A percentile compares a stretch with the other conserved stretches of the same genome.
These are phyloP conservation scores for Colletotrichum horii DNA, from an alignment of 2,329 filamentous ascomycete genomes.

Conservation along the genomic window DNA sequence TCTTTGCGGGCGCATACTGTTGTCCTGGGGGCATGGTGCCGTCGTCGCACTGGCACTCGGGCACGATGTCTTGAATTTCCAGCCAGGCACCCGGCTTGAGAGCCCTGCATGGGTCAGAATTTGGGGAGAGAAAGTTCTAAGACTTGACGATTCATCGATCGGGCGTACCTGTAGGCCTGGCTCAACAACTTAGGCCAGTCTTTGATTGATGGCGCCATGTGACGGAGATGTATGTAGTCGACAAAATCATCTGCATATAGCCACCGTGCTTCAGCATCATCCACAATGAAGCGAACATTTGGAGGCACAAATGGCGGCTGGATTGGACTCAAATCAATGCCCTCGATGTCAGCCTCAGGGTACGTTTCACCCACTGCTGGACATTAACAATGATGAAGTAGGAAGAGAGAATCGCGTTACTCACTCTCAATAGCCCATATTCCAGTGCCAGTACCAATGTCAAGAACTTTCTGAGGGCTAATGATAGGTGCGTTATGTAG, in stretches of 20 bases:
- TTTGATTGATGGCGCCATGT: constrained; percentile 30
- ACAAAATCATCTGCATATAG: constrained; percentile 26
- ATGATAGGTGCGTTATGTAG: background rate
- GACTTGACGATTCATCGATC: background rate
- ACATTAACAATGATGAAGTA: background rate
- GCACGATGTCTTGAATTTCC: constrained; percentile 3
- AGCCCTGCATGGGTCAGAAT: constrained; percentile 15
- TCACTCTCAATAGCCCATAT: constrained; percentile 46
- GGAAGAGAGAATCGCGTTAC: background rate
- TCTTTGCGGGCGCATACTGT: constrained; percentile 27
- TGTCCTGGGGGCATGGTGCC: constrained; percentile 31
- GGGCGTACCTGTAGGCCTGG: constrained; percentile 11
- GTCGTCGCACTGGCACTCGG: constrained; percentile 44
- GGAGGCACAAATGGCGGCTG: constrained; percentile 56
- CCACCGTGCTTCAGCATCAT: constrained; percentile 55
- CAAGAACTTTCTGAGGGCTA: constrained; percentile 12
- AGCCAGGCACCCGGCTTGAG: constrained; percentile 10
- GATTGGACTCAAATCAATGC: constrained; percentile 30
- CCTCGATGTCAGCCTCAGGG: constrained; percentile 35
- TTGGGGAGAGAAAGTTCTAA: background rate
- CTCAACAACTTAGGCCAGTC: constrained; percentile 31
- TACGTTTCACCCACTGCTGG: constrained; percentile 34
- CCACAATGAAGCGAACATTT: constrained; percentile 78
- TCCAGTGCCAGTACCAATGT: constrained; percentile 29
- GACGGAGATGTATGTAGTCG: constrained; percentile 25